Evolutionary conservation across 345 rosid species (phyloP).

Genomic region (Triadica sebifera): DNA sequence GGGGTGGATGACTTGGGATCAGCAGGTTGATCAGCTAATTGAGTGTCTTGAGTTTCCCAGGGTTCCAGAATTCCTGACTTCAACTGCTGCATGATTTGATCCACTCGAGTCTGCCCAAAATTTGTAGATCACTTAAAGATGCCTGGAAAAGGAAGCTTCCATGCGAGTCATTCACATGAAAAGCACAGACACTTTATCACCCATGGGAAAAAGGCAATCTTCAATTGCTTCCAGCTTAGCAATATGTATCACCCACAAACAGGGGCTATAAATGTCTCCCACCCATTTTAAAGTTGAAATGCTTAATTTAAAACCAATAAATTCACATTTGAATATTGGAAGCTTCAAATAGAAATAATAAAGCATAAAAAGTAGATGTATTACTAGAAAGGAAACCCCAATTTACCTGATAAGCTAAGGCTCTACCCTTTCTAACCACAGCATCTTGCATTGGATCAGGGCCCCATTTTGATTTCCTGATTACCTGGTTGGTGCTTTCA

Average conservation of each 20-base stretch:
- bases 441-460: conserved; percentile 67
- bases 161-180: conserved; percentile 53
- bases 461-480: conserved; percentile 89
- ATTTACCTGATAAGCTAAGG: conserved; percentile 82
- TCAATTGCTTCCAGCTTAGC: conserved; percentile 39
- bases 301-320: neutral
- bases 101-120: conserved; percentile 93
- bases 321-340: neutral
- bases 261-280: conserved; percentile 37
- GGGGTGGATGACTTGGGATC: conserved; percentile 31
- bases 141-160: conserved; percentile 68
- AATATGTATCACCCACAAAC: conserved; percentile 39
- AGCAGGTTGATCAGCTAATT: conserved; percentile 30
- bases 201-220: conserved; percentile 37
- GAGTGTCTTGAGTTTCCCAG: conserved; percentile 29
- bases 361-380: neutral
- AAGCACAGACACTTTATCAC: conserved; percentile 44
- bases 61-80: conserved; percentile 51
- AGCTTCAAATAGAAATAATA: neutral
- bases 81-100: conserved; percentile 66
- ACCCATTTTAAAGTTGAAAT: conserved; percentile 16
- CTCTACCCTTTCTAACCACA: conserved; percentile 54
- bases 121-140: conserved; percentile 63
- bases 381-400: conserved; percentile 8
- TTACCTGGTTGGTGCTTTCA: conserved; percentile 40